Conservation (phyloP, 257 asterid species). For the Solanum pimpinellifolium region DNA sequence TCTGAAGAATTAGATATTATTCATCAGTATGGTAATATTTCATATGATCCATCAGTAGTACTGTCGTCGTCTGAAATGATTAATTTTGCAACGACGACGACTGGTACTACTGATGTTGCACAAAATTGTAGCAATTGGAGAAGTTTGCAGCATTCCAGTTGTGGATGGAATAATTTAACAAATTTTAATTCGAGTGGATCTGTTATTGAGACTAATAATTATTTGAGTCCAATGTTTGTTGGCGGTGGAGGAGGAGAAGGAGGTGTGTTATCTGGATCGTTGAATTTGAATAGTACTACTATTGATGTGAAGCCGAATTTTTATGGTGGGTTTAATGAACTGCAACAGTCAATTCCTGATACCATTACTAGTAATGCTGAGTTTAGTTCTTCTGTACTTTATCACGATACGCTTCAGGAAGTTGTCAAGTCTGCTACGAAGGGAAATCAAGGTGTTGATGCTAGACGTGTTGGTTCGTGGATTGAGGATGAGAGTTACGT, state of each 20-base stretch:
- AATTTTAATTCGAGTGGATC: constrained; percentile 4
- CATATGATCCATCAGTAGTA: constrained; percentile 16
- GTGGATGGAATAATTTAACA: constrained; percentile 8
- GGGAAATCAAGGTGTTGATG: constrained; percentile 12
- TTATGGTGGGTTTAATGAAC: constrained; percentile 11
- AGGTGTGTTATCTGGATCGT: neutral
- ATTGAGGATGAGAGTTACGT: constrained; percentile 8
- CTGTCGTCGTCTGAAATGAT: constrained; percentile 29
- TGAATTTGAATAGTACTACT: constrained; percentile 4
- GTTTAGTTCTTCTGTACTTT: neutral
- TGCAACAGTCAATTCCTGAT: neutral
- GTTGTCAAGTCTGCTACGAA: constrained; percentile 21
- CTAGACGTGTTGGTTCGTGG: constrained; percentile 11
- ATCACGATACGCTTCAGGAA: constrained; percentile 29
- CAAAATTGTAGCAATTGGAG: no score
- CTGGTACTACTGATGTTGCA: neutral
- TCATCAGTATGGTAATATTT: constrained; percentile 18
- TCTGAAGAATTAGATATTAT: constrained; percentile 7
- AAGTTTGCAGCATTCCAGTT: neutral
- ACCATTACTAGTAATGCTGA: neutral
- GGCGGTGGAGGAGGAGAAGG: constrained; percentile 6
- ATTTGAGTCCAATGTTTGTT: constrained; percentile 16
- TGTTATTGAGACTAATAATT: neutral
- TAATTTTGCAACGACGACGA: neutral
- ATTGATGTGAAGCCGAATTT: constrained; percentile 18